Conservation (phyloP, 2,329 filamentous ascomycete species). For the Fusarium xylarioides region DNA sequence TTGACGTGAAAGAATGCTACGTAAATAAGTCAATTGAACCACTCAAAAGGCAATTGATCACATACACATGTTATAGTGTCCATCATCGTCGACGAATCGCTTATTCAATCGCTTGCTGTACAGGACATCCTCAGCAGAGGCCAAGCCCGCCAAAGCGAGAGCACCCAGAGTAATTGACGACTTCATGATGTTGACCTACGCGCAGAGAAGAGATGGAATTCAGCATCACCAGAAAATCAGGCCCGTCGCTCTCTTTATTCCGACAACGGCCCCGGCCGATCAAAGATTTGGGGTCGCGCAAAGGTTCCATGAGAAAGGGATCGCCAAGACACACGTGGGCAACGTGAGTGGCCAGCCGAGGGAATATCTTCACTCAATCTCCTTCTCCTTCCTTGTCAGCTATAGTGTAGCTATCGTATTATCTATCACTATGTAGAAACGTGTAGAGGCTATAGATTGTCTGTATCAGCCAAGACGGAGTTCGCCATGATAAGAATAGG, state of each 20-base stretch:
- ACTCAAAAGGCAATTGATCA: background rate
- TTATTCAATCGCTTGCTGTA: conserved; percentile 59
- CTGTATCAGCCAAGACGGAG: background rate
- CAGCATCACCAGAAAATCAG: background rate
- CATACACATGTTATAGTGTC: conserved; percentile 63
- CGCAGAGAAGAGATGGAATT: background rate
- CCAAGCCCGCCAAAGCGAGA: conserved; percentile 43
- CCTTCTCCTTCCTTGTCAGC: background rate
- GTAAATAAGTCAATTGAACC: background rate
- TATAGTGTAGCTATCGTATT: background rate
- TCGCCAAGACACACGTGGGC: conserved; percentile 43
- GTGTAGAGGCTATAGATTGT: background rate
- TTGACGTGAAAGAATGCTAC: conserved; percentile 74
- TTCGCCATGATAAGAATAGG: background rate
- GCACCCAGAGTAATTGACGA: conserved; percentile 33
- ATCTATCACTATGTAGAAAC: background rate
- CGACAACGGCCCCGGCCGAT: conserved; percentile 4
- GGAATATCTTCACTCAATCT: background rate
- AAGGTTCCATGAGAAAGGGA: conserved; percentile 28
- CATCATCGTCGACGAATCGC: conserved; percentile 58
- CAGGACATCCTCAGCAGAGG: conserved; percentile 56
- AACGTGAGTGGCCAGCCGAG: conserved; percentile 33
- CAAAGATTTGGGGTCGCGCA: conserved; percentile 12
- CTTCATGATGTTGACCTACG: conserved; percentile 31
- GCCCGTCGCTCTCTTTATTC: conserved; percentile 30